Evolutionary conservation across 1,284 basidiomycete genomes (phyloP).

Genomic region (Agaricales sp.): DNA sequence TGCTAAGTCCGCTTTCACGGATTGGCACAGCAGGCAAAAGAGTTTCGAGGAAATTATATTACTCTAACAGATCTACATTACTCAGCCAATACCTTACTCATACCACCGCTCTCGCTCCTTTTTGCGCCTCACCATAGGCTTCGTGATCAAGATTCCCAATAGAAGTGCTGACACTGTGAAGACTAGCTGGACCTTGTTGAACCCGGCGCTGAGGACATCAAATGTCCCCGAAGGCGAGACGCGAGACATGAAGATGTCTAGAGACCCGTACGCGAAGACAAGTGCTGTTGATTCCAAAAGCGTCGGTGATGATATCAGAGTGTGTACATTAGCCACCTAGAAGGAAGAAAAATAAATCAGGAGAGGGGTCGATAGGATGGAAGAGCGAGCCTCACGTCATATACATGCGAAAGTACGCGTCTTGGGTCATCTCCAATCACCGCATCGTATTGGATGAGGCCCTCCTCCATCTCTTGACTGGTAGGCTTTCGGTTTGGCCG

Average conservation of each 20-base stretch:
- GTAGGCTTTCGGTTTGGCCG: constrained; percentile 75
- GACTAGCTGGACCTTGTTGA: constrained; percentile 91
- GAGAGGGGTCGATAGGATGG: constrained; percentile 3
- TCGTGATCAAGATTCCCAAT: constrained; percentile 66
- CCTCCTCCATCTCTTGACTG: constrained; percentile 75
- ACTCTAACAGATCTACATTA: too few species aligned
- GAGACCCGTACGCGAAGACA: constrained; percentile 75
- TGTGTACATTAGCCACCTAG: constrained; percentile 56
- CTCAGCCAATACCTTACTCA: too few species aligned
- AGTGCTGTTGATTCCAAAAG: constrained; percentile 88
- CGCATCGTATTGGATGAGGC: constrained; percentile 79
- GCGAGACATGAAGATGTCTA: constrained; percentile 82
- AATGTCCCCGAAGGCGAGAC: constrained; percentile 86
- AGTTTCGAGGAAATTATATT: too few species aligned
- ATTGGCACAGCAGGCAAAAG: too few species aligned
- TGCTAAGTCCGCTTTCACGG: too few species aligned
- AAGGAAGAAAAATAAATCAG: constrained; percentile 3
- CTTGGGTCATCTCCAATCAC: constrained; percentile 66
- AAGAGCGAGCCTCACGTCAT: constrained; percentile 41
- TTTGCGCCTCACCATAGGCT: constrained; percentile 65
- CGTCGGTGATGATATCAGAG: constrained; percentile 67
- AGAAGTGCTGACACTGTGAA: constrained; percentile 70
- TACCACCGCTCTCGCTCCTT: constrained; percentile 63
- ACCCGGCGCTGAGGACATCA: constrained; percentile 84
- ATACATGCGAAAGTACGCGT: constrained; percentile 70